Base-by-base conservation (phyloP, 768 basidiomycete genomes). In the Tephrocybe sp. region DNA sequence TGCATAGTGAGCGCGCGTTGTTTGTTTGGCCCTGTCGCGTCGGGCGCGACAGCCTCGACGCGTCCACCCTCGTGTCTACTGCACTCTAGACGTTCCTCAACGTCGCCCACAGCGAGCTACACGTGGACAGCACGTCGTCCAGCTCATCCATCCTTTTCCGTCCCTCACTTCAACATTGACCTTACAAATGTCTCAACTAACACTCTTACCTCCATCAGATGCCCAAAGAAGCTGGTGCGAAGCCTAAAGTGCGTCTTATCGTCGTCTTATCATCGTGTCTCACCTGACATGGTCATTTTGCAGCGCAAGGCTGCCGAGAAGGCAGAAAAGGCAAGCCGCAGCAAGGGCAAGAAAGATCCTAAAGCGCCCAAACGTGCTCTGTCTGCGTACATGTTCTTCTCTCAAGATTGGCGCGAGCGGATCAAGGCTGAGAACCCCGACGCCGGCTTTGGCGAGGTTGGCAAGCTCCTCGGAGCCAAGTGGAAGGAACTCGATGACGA, bases 371-470 rank as follows among this genome's bases (percentile, higher is more conserved):
- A 98, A 76, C 85, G 94, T 48, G 89, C 92, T 0, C 79, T 97
- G 40, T 97, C 94, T 25, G 93, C 96, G 34, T 98, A 97, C 77
- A 97, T 98, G 96, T 94, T 94, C 88, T 98, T 98, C 80, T 86
- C 84, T 62, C 90, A 94, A 69, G 95, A 93, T 70, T 89, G 92
- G 90, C 83, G 95, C 66, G 90, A 95, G 72, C 83, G 89, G 67
- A 90, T 98, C 80, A 96, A 95, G 85, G 65, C 82, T 51, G 93
- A 97, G 75, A 96, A 98, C 75, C 95, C 95, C 43, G 92, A 94
- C 53, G 93, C 92, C 24, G 80, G 87, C 50, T 98, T 98, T 65
- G 95, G 94, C 57, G 93, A 96, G 69, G 81, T 97, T 53, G 96
- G 95, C 61, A 97, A 94, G 73, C 79, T 97, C 40, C 85, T 98